A percentile compares a stretch with the other conserved stretches of the same genome.
Conservation (phyloP, 306 rosid species). For the Vachellia collinsii region DNA sequence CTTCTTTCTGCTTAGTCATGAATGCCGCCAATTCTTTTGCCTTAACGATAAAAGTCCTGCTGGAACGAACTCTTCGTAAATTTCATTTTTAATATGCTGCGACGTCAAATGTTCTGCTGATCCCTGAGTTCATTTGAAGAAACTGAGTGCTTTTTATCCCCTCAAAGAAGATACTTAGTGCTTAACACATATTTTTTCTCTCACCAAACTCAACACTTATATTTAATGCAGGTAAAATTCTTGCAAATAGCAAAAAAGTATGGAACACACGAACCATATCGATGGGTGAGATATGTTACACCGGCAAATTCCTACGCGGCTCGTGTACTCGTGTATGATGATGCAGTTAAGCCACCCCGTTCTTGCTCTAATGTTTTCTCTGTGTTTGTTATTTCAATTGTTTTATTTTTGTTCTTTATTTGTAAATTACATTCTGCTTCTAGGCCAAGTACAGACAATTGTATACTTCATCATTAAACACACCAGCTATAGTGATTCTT, state of each 20-base stretch:
- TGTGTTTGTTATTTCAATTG: slow-evolving; percentile 24
- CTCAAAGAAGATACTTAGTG: slow-evolving; percentile 7
- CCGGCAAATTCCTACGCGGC: slow-evolving; percentile 82
- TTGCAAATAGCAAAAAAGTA: slow-evolving; percentile 85
- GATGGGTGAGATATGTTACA: slow-evolving; percentile 91
- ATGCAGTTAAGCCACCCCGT: not conserved
- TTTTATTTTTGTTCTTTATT: slow-evolving; percentile 47
- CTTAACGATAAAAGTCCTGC: not conserved
- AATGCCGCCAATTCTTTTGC: not conserved
- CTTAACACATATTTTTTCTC: slow-evolving; percentile 19
- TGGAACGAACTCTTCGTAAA: not conserved
- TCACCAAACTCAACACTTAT: slow-evolving; percentile 5
- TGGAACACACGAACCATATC: slow-evolving; percentile 68
- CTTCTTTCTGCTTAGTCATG: too few relatives aligned
- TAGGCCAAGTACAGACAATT: slow-evolving; percentile 30
- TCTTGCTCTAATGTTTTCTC: not conserved
- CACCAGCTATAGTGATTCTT: slow-evolving; percentile 10
- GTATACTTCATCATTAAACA: slow-evolving; percentile 23
- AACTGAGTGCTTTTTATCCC: not conserved
- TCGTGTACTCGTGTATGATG: slow-evolving; percentile 74
- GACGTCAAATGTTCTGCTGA: slow-evolving; percentile 12
- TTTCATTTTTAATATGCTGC: not conserved
- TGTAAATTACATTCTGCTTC: slow-evolving; percentile 40
- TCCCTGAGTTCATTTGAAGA: slow-evolving; percentile 20
- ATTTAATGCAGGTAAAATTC: slow-evolving; percentile 72